Conservation (phyloP, 768 basidiomycete genomes). For the Kondoa subrosea region DNA sequence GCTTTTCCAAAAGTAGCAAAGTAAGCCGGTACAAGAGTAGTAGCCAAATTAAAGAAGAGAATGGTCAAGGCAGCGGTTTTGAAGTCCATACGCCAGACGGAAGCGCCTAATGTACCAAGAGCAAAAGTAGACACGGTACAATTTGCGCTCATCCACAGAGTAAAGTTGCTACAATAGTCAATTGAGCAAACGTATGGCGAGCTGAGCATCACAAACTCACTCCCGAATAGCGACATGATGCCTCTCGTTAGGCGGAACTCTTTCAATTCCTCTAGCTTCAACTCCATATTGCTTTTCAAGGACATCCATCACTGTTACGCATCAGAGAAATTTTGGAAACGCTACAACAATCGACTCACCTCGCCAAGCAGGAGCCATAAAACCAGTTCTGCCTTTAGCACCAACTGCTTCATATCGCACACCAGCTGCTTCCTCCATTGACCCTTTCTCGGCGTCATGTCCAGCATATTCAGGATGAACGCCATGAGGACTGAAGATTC, state of each 20-base stretch:
- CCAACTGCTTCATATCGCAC: neutral
- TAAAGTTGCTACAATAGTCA: neutral
- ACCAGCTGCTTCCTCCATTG: neutral
- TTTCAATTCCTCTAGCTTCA: conserved; percentile 15
- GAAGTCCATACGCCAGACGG: conserved; percentile 32
- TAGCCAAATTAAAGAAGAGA: conserved; percentile 36
- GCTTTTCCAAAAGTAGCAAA: conserved; percentile 12
- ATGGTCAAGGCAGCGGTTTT: conserved; percentile 35
- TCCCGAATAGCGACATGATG: conserved; percentile 1
- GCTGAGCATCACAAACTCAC: neutral
- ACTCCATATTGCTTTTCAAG: conserved; percentile 11
- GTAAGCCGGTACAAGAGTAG: conserved; percentile 25
- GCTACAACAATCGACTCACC: neutral
- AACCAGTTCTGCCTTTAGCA: neutral
- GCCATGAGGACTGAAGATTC: neutral
- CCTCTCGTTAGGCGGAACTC: conserved; percentile 11
- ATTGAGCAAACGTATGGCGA: neutral
- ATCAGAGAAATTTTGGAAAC: neutral
- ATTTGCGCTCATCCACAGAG: conserved; percentile 3
- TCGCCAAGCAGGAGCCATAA: neutral
- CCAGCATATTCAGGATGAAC: neutral
- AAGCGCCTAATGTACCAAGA: conserved; percentile 9
- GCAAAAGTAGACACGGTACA: conserved; percentile 10
- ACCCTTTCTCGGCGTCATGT: neutral
- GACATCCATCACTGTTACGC: neutral